Evolutionary conservation across 1,139 yeast genomes (phyloP).

Genomic region (Nakaseomyces nivariensis): DNA sequence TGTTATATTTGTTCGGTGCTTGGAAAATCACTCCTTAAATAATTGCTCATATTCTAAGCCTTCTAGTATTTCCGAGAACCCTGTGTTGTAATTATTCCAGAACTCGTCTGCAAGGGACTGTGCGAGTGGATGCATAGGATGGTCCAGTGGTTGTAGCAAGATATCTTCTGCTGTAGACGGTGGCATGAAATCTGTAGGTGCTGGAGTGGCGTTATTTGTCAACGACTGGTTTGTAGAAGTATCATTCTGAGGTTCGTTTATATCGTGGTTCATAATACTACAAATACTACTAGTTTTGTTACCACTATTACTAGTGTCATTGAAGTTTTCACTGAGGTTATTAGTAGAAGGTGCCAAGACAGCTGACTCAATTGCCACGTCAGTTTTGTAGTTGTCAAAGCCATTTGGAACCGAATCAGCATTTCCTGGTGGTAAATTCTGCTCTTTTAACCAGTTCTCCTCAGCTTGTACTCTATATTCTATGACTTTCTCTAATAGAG

Average conservation of each 20-base stretch:
- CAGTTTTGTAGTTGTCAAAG: not conserved
- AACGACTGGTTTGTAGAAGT: too few relatives aligned
- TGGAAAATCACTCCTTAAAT: not conserved
- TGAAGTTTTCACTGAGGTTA: too few relatives aligned
- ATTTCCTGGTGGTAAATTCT: not conserved
- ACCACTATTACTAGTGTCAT: too few relatives aligned
- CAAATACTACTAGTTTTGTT: not conserved
- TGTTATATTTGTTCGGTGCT: too few relatives aligned
- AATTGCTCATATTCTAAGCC: conserved; percentile 5
- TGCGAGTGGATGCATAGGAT: conserved; percentile 6
- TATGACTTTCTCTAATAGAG: conserved; percentile 15
- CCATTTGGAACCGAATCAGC: not conserved
- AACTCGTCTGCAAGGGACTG: conserved; percentile 15
- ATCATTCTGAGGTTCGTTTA: too few relatives aligned
- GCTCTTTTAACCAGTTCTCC: not conserved
- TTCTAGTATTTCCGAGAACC: conserved; percentile 15
- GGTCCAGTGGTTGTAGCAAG: not conserved
- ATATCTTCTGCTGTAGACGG: not conserved
- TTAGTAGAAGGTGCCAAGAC: not conserved
- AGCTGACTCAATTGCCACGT: too few relatives aligned
- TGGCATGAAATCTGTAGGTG: not conserved
- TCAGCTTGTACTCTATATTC: conserved; percentile 16
- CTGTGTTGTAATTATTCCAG: conserved; percentile 15
- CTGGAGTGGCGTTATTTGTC: too few relatives aligned
- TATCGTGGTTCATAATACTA: not conserved